Conservation (phyloP, 2,329 filamentous ascomycete species). For the Stachybotrys chartarum region DNA sequence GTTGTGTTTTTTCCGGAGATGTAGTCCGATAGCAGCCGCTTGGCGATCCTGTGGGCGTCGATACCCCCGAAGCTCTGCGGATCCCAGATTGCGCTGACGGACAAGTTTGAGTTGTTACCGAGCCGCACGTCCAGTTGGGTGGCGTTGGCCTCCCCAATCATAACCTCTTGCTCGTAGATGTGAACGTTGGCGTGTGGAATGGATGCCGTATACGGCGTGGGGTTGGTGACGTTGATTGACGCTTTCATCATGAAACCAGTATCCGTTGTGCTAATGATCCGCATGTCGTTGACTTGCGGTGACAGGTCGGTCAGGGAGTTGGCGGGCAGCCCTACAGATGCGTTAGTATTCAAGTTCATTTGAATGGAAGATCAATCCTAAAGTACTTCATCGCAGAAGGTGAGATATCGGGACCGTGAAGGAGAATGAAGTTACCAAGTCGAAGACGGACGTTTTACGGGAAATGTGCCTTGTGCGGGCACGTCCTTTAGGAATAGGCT, state of each 20-base stretch:
- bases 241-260: conserved; percentile 66
- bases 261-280: conserved; percentile 64
- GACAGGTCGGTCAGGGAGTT: conserved; percentile 39
- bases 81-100: conserved; percentile 67
- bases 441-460: conserved; percentile 85
- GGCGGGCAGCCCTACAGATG: conserved; percentile 47
- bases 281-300: conserved; percentile 64
- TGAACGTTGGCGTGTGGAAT: conserved; percentile 78
- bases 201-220: conserved; percentile 74
- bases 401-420: conserved; percentile 6
- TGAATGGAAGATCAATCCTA: conserved; percentile 15
- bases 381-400: conserved; percentile 18
- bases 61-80: conserved; percentile 55
- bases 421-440: conserved; percentile 29
- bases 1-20: conserved; percentile 83
- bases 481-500: conserved; percentile 74
- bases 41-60: conserved; percentile 54
- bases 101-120: conserved; percentile 65
- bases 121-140: conserved; percentile 54
- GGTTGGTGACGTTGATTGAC: conserved; percentile 78
- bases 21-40: conserved; percentile 74
- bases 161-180: conserved; percentile 63
- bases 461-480: conserved; percentile 77
- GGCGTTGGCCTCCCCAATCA: conserved; percentile 69
- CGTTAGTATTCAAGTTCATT: conserved; percentile 22